Base-by-base conservation (phyloP, 2,329 filamentous ascomycete species). In the Fusarium sp. region DNA sequence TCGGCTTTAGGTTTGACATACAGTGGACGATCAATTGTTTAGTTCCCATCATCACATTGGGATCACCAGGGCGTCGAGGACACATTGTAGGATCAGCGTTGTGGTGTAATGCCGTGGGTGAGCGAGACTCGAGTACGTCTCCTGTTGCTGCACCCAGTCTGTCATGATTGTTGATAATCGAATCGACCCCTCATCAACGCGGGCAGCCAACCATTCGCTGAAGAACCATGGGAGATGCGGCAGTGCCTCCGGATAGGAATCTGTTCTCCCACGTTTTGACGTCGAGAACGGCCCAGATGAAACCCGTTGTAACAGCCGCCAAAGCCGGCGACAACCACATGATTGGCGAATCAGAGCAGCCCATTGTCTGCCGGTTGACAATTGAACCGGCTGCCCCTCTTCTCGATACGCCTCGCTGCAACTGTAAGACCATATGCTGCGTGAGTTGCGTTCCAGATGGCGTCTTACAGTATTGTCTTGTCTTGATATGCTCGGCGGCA, bases 291-390 rank as follows among this genome's bases (percentile, higher is more conserved):
- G 38, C 63, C 29, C 56, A 68, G 68, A 70, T 76, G 71, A 70
- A 76, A 69, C 73, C 69, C 60, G 63, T 47, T 57, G 54, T 54
- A 61, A 62, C 66, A 61, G 73, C 65, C 64, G 63, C 71, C 63
- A 62, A 63, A 52, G 60, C 54, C 56, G 22, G 57, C 56, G 52
- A 63, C 59, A 69, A 62, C 57, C 62, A 47, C 36, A 58, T 77
- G 63, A 72, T 68, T 76, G 67, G 59, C 66, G 52, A 73, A 61
- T 63, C 14, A 40, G 38, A 35, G 25, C 40, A 57, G 56, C 9
- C 56, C 38, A 42, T 36, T 47, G 50, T 63, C 60, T 68, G 42
- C 58, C 35, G 67, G 62, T 56, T 58, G 66, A 65, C 58, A 62
- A 66, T 65, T 59, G 40, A 66, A 50, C 56, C 56, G 33, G 52